Base-by-base conservation (phyloP, 192 early-diverging fungal genomes). In the Geosiphon pyriformis region DNA sequence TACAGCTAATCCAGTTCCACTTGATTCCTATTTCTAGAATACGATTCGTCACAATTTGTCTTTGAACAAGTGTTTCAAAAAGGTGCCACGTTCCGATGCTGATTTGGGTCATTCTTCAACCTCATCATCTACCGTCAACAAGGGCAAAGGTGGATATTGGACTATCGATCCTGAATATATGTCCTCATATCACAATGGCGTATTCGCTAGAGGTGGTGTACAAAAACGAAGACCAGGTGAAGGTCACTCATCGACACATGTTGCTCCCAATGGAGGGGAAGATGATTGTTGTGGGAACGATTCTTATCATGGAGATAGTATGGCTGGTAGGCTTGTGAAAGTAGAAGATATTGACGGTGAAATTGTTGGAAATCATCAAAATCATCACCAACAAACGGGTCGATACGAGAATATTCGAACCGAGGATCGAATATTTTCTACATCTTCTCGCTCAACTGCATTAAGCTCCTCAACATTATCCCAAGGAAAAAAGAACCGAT, bases 41-140 rank as follows among this genome's bases (percentile, higher is more conserved):
- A 92, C 90, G 11, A 87, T 94, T 54, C 85, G 92, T 30, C 92
- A 94, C 73, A 92, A 92, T 72, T 68, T 94, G 33, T 88, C 87
- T 6, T 80, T 92, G 32, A 92, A 92, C 72, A 90, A 88, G 61
- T 77, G 77, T 25, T 94, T 94, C 77, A 81, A 89, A 27, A 83
- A 85, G 55, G 85, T 92, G 6, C 81, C 88, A 26, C 78, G 91
- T 10, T 85, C 88, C 8, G 82, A 88, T 65, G 88, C 88, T 61
- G 90, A 92, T 63, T 48, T 67, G 30, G 65, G 65, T 30, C 53
- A 42, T 48, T 26, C 27, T 11, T 46, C 65, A 11, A 55, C 20
- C n/a, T 47, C 35, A 27, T 46, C 65, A n/a, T 52, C 61, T 2
- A 17, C 61, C 0, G 61, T 49, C 1, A 52, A 49, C 17, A 89